phyloP scores from a whole-genome alignment of 306 rosid species.

The Vachellia collinsii region DNA sequence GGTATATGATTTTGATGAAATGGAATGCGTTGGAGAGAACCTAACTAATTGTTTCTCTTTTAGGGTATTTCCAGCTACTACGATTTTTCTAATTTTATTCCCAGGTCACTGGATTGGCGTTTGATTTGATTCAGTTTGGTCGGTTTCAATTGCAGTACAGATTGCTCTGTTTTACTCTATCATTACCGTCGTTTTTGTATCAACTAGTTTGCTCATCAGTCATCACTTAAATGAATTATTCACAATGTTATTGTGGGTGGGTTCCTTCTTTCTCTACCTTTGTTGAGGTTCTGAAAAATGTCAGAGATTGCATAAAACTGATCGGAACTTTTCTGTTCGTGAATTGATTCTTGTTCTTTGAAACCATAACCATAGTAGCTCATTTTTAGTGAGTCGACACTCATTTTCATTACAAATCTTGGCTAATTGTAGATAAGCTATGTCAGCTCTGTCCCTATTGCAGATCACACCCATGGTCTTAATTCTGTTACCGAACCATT shows the following conservation, averaged over 20 bases:
- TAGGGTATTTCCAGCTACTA: not conserved
- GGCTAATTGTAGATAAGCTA: not conserved
- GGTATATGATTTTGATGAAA: not conserved
- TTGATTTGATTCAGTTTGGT: not conserved
- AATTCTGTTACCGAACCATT: not conserved
- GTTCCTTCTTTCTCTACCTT: not conserved
- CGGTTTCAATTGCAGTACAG: not conserved
- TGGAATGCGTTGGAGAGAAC: slow-evolving; percentile 1
- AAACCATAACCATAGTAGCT: not conserved
- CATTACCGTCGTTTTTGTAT: not conserved
- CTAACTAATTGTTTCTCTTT: not conserved
- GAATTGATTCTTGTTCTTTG: not conserved
- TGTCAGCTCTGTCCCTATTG: not conserved
- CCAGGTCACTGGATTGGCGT: not conserved
- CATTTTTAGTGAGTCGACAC: not conserved
- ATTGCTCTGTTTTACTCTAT: not conserved
- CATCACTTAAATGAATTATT: not conserved
- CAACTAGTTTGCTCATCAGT: not conserved
- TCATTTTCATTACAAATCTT: not conserved
- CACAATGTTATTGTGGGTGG: not conserved
- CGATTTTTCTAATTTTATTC: slow-evolving; percentile 22
- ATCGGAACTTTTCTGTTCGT: not conserved
- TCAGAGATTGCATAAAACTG: not conserved
- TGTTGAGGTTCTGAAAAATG: not conserved
- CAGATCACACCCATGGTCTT: not conserved